Conservation (phyloP, 2,329 filamentous ascomycete species). For the Coleophoma eucalyptorum region DNA sequence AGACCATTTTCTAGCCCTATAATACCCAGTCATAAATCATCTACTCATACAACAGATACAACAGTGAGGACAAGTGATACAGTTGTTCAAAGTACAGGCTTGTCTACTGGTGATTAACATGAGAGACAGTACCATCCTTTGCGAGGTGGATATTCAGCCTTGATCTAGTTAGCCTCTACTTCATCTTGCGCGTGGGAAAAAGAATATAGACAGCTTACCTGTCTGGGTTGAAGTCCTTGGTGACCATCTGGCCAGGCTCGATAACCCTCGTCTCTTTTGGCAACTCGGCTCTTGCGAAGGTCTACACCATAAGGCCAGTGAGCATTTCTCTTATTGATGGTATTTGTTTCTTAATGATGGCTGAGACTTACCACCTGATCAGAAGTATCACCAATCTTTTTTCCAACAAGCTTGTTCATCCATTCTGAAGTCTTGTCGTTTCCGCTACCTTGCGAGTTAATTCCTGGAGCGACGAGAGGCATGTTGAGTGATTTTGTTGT, state of each 20-base stretch:
- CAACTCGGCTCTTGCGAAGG: slow-evolving; percentile 57
- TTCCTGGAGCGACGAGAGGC: slow-evolving; percentile 62
- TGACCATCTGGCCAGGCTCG: slow-evolving; percentile 52
- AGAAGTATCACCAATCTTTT: slow-evolving; percentile 52
- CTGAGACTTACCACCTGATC: slow-evolving; percentile 46
- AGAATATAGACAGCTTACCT: slow-evolving; percentile 14
- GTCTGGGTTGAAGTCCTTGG: slow-evolving; percentile 47
- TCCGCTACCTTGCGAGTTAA: slow-evolving; percentile 35
- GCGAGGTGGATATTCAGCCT: slow-evolving; percentile 57
- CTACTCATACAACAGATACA: no score
- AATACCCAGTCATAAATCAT: no score
- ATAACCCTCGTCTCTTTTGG: slow-evolving; percentile 54
- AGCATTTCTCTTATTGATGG: background rate
- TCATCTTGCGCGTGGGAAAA: background rate
- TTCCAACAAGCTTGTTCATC: slow-evolving; percentile 59
- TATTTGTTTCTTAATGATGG: no score
- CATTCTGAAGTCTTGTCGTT: slow-evolving; percentile 45
- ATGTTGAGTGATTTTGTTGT: slow-evolving; percentile 36
- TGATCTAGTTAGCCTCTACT: slow-evolving; percentile 15
- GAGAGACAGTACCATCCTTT: slow-evolving; percentile 56
- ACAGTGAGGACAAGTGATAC: no score
- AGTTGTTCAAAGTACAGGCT: background rate
- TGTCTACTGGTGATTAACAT: slow-evolving; percentile 44
- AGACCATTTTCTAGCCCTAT: no score
- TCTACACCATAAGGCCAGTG: slow-evolving; percentile 32